Percentiles rank a stretch among this genome's conserved stretches.
These are phyloP conservation scores for Ophioceras dolichostomum DNA, from an alignment of 2,329 filamentous ascomycete genomes.

Conservation along the genomic window DNA sequence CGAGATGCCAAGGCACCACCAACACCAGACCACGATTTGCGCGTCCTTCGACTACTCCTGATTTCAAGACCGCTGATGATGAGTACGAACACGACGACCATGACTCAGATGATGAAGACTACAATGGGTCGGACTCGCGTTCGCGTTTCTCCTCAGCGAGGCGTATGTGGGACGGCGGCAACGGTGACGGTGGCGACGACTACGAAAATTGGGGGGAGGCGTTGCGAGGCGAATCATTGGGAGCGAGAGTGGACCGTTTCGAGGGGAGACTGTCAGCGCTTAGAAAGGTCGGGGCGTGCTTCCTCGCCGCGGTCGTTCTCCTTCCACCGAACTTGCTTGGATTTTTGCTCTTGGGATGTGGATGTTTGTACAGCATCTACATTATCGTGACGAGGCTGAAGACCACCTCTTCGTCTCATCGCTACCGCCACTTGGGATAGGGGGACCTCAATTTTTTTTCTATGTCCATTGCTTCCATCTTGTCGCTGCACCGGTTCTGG, in stretches of 20 bases:
- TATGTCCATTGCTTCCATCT: too few relatives aligned
- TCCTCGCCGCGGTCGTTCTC: constrained; percentile 32
- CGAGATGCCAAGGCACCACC: too few relatives aligned
- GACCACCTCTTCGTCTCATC: too few relatives aligned
- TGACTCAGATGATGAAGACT: constrained; percentile 17
- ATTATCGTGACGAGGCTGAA: constrained; percentile 10
- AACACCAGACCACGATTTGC: too few relatives aligned
- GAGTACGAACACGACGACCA: constrained; percentile 18
- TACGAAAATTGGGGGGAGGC: not conserved
- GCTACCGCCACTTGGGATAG: too few relatives aligned
- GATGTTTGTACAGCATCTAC: constrained; percentile 26
- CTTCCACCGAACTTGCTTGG: constrained; percentile 29
- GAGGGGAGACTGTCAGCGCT: constrained; percentile 26
- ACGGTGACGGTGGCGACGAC: not conserved
- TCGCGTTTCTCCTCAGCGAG: not conserved
- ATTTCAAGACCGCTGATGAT: not conserved
- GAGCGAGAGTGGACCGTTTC: constrained; percentile 18
- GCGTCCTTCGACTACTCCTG: too few relatives aligned
- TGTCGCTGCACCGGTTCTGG: too few relatives aligned
- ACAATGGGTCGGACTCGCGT: constrained; percentile 2
- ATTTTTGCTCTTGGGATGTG: constrained; percentile 20
- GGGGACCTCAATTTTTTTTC: not conserved
- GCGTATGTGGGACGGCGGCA: not conserved
- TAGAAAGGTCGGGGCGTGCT: constrained; percentile 27
- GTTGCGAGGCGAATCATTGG: constrained; percentile 16